Conservation (phyloP, 352 stramenopile species). For the Globisporangium paroecandrum region DNA sequence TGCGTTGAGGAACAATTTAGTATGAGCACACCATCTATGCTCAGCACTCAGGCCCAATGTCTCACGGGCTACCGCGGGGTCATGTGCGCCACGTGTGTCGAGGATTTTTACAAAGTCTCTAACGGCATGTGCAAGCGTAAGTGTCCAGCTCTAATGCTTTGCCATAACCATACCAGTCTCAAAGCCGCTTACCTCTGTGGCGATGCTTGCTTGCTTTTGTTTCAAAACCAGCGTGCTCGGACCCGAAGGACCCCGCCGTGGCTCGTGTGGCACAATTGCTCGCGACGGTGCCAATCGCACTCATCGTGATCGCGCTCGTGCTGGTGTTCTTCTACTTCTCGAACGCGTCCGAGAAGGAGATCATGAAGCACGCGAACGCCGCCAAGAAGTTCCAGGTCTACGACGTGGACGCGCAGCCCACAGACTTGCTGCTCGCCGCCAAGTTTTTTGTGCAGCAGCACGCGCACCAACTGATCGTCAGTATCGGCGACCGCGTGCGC, state of each 20-base stretch:
- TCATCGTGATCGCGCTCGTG: conserved; percentile 28
- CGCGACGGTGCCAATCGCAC: conserved; percentile 37
- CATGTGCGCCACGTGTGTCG: conserved; percentile 43
- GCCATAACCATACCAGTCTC: background rate
- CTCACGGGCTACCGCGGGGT: conserved; percentile 43
- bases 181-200: background rate
- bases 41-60: conserved; percentile 34
- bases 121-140: conserved; percentile 57
- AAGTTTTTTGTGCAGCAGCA: conserved; percentile 25
- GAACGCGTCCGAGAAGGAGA: conserved; percentile 39
- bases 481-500: conserved; percentile 9
- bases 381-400: conserved; percentile 60
- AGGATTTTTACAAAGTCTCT: conserved; percentile 54
- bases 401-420: conserved; percentile 3
- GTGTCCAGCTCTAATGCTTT: conserved; percentile 3
- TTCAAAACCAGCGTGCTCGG: conserved; percentile 27
- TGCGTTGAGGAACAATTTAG: conserved; percentile 22
- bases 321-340: conserved; percentile 48
- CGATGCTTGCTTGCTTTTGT: background rate
- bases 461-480: conserved; percentile 14
- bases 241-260: conserved; percentile 36
- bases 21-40: conserved; percentile 6
- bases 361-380: conserved; percentile 48
- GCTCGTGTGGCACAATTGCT: conserved; percentile 34
- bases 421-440: conserved; percentile 16